Base-by-base conservation (phyloP, 2,329 filamentous ascomycete species). In the Cytospora chrysosperma region DNA sequence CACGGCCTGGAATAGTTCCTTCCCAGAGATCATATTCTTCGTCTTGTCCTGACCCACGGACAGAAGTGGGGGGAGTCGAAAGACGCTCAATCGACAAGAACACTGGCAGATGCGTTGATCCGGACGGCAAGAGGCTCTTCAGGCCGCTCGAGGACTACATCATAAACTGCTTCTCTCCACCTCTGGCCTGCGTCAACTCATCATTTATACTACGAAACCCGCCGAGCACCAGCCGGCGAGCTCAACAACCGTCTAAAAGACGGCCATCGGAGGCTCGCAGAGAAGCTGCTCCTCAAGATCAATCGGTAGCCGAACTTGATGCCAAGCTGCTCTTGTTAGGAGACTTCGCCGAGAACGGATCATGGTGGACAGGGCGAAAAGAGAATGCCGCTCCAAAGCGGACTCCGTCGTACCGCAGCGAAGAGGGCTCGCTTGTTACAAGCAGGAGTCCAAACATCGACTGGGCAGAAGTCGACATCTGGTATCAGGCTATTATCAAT, bases 101-200 rank as follows among this genome's bases (percentile, higher is more conserved):
- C 26, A 52, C 27, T 51, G n/a, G n/a, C n/a, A 60, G 56, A 55
- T 61, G 64, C 55, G 68, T 62, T 1, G 68, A 68, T 19, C 64
- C 68, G 50, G 81, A 81, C 4, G 75, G 81, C 3, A 87, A 83
- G 70, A 80, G 79, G 43, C 85, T 94, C 13, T 97, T 97, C 74
- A 88, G 85, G 65, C 82, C 83, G 6, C 73, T 97, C 17, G 92
- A 96, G 75, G 89, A 93, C 65, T 94, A 95, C 71, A 83, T 97
- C 49, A 77, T 87, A 56, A 75, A 77, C 24, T 89, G 85, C 68
- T 91, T 96, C 70, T 83, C 85, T 61, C 87, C 88, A 0, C 61
- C 61, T 7, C 87, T 87, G 68, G 82, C 89, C 59, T 88, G 84
- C 67, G 76, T 97, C n/a, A 96, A 95, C 72, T 80, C 79, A 17